These are phyloP conservation scores for Zymoseptoria tritici DNA, from an alignment of 2,329 filamentous ascomycete species.

Conservation along the genomic window DNA sequence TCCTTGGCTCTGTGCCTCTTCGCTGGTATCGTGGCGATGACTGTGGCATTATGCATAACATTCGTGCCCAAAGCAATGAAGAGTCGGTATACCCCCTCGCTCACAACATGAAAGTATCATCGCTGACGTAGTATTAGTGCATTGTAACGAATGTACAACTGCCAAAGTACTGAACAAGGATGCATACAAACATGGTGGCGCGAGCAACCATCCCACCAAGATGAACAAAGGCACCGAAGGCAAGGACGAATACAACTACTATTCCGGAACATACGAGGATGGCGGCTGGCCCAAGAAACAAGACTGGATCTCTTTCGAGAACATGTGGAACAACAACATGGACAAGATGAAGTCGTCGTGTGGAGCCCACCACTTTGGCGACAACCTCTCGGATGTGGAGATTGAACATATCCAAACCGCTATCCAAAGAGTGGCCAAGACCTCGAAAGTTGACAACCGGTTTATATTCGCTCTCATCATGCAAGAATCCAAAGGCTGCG, in stretches of 20 bases:
- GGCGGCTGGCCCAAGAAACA: constrained; percentile 3
- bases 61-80: constrained; percentile 4
- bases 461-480: constrained; percentile 40
- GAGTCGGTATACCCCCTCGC: neutral
- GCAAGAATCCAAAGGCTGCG: constrained; percentile 41
- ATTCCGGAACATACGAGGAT: constrained; percentile 4
- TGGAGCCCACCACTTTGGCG: constrained; percentile 4
- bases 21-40: constrained; percentile 5
- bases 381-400: constrained; percentile 24
- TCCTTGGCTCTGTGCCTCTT: constrained; percentile 1
- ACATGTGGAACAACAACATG: constrained; percentile 26
- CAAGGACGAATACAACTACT: constrained; percentile 8
- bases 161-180: constrained; percentile 6
- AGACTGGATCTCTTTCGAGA: constrained; percentile 14
- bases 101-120: neutral
- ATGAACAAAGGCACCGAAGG: constrained; percentile 4
- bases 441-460: constrained; percentile 32
- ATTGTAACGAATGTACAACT: neutral
- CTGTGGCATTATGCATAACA: constrained; percentile 4
- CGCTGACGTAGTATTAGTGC: neutral
- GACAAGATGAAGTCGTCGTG: constrained; percentile 3
- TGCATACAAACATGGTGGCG: constrained; percentile 7
- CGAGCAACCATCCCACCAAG: constrained; percentile 4
- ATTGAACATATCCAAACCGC: constrained; percentile 32
- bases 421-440: constrained; percentile 29